Evolutionary conservation across 1,284 basidiomycete genomes (phyloP).

Genomic region (Microbotryomycetes sp.): DNA sequence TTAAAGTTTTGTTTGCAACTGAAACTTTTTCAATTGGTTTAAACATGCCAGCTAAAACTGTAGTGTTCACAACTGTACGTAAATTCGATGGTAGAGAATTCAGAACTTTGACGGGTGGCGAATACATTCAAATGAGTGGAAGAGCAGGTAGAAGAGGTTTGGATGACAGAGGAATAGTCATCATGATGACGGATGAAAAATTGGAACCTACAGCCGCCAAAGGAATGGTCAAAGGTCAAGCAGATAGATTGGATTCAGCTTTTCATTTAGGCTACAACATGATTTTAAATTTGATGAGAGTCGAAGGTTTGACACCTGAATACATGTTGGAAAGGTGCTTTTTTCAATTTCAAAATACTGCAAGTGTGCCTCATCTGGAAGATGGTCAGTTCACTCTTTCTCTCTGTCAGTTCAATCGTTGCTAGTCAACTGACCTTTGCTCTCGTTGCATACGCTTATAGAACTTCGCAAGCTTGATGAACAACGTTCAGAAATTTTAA

Average conservation of each 20-base stretch:
- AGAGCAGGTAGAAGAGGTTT: slow-evolving; percentile 94
- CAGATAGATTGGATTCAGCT: slow-evolving; percentile 92
- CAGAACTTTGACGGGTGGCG: slow-evolving; percentile 74
- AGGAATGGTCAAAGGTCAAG: slow-evolving; percentile 97
- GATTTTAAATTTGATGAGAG: slow-evolving; percentile 97
- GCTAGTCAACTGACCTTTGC: not conserved
- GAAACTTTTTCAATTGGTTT: slow-evolving; percentile 99
- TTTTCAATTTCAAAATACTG: slow-evolving; percentile 94
- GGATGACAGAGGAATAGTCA: slow-evolving; percentile 98
- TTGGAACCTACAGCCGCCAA: slow-evolving; percentile 88
- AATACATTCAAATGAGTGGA: slow-evolving; percentile 99
- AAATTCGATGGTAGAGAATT: slow-evolving; percentile 97
- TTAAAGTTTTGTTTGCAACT: slow-evolving; percentile 97
- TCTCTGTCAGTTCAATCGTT: not conserved
- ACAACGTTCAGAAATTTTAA: slow-evolving; percentile 57
- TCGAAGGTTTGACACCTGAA: slow-evolving; percentile 97
- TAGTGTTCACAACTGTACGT: slow-evolving; percentile 90
- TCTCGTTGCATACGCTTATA: slow-evolving; percentile 43
- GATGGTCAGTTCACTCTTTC: slow-evolving; percentile 54
- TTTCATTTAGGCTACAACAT: slow-evolving; percentile 99
- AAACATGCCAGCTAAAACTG: slow-evolving; percentile 99
- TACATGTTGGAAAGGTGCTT: slow-evolving; percentile 98
- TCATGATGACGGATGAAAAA: slow-evolving; percentile 99
- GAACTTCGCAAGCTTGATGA: slow-evolving; percentile 73
- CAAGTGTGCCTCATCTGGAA: slow-evolving; percentile 80